Evolutionary conservation across 1,139 yeast genomes (phyloP), one percentile per base, ranked within the genome.

Genomic region (Kodamaea arcana): DNA sequence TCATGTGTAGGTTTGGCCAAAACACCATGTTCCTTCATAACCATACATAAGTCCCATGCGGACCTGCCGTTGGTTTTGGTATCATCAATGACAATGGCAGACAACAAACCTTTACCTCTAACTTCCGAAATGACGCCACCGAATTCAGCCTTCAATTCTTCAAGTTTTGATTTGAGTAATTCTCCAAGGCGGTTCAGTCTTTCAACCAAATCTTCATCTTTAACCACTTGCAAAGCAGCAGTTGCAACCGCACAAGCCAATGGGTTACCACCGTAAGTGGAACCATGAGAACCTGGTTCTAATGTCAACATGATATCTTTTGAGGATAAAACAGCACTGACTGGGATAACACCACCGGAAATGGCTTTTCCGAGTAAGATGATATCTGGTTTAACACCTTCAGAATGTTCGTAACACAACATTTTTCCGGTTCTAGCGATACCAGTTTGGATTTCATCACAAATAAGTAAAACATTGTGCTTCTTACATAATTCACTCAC

Each of bases 211-310:
- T 81, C 74, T 65, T 90, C 97, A 52, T 90, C 95, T 58, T 75
- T 77, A 41, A 90, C 87, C 38, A 92, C 97, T 54, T 87, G 77
- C 51, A 90, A 72, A 12, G 98, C 97, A 43, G 96, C 97, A 59
- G 87, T 82, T 45, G 97, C 94, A 24, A 88, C 97, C 42, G 88
- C 79, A 50, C 95, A 87, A 23, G 96, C 90, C 57, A 90, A 76
- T 45, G 98, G 97, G 67, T 88, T 92, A 61, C 98, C 98, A 62
- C 98, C 98, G 57, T 86, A 90, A 22, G 98, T 90, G 30, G 97
- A 90, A 34, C 97, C 98, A 62, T 90, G 97, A 31, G 96, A 86
- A 40, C 98, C 98, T 28, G 97, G 95, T 48, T 85, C 87, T 51
- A 90, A 76, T 48, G 90, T 80, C 47, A 80, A 75, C 97, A 90